Percentiles rank a stretch among this genome's conserved stretches.
phyloP scores from a whole-genome alignment of 345 rosid species.

The Boechera divaricarpa region DNA sequence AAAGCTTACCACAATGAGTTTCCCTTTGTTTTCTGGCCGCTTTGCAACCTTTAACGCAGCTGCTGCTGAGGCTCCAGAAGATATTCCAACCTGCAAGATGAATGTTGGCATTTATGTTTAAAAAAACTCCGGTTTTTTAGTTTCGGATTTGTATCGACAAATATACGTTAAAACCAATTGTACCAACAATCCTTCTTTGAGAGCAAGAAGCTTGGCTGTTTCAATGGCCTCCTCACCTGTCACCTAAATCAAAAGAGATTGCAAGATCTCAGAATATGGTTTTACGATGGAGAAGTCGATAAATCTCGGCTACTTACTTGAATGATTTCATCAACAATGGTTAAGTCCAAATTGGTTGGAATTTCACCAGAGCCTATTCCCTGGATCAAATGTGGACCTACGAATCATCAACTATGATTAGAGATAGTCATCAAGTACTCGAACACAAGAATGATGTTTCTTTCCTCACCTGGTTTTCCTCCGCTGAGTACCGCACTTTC shows the following conservation, averaged over 20 bases:
- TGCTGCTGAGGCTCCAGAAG: conserved; percentile 69
- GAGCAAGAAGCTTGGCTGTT: conserved; percentile 58
- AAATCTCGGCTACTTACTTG: conserved; percentile 53
- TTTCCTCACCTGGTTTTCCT: conserved; percentile 41
- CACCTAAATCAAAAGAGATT: conserved; percentile 42
- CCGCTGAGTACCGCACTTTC: conserved; percentile 49
- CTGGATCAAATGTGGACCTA: conserved; percentile 61
- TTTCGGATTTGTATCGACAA: neutral
- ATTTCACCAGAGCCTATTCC: conserved; percentile 87
- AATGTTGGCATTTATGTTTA: neutral
- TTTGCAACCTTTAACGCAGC: conserved; percentile 64
- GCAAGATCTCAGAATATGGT: neutral
- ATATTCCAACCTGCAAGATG: conserved; percentile 62
- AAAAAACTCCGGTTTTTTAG: neutral
- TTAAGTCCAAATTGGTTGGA: conserved; percentile 77
- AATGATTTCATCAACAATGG: conserved; percentile 71
- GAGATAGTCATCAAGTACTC: conserved; percentile 22
- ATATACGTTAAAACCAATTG: neutral
- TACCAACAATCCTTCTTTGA: conserved; percentile 67
- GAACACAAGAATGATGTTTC: neutral
- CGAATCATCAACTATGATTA: neutral
- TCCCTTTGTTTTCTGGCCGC: conserved; percentile 65
- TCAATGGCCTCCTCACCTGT: conserved; percentile 59
- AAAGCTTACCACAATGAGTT: conserved; percentile 53
- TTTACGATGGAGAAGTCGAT: neutral